These are phyloP conservation scores for Pichia deserticola DNA, from an alignment of 805 yeast species.

Conservation along the genomic window DNA sequence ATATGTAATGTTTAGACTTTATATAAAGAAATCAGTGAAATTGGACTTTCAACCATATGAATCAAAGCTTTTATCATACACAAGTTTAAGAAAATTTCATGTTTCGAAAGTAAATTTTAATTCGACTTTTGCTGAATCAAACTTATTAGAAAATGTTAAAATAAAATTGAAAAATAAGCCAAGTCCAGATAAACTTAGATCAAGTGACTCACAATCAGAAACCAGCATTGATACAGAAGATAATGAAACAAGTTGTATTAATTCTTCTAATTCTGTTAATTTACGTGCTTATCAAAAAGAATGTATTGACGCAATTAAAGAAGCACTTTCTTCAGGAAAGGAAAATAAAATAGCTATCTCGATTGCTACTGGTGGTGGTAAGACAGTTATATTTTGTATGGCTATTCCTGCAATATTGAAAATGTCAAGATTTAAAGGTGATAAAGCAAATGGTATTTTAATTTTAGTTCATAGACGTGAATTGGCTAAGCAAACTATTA, in stretches of 20 bases:
- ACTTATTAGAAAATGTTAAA: too few species aligned
- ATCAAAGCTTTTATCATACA: too few species aligned
- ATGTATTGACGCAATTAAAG: slow-evolving; percentile 52
- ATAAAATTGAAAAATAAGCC: too few species aligned
- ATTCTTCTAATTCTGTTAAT: neutral
- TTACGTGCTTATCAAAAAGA: slow-evolving; percentile 52
- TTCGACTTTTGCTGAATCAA: too few species aligned
- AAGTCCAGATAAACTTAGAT: too few species aligned
- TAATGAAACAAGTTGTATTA: neutral
- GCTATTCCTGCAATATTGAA: slow-evolving; percentile 36
- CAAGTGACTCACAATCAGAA: too few species aligned
- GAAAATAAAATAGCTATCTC: slow-evolving; percentile 65
- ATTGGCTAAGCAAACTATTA: slow-evolving; percentile 61
- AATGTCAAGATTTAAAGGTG: slow-evolving; percentile 23
- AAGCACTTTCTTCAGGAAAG: slow-evolving; percentile 30
- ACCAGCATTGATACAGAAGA: neutral
- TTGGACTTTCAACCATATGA: too few species aligned
- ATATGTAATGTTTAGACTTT: too few species aligned
- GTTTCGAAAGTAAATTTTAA: too few species aligned
- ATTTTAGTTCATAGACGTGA: slow-evolving; percentile 80
- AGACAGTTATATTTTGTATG: slow-evolving; percentile 70
- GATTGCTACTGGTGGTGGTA: slow-evolving; percentile 92
- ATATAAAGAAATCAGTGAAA: too few species aligned
- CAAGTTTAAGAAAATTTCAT: too few species aligned
- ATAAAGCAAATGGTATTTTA: slow-evolving; percentile 32